Base-by-base conservation (phyloP, 176 grass and related monocot species). In the Hsuehochloa calcarea region DNA sequence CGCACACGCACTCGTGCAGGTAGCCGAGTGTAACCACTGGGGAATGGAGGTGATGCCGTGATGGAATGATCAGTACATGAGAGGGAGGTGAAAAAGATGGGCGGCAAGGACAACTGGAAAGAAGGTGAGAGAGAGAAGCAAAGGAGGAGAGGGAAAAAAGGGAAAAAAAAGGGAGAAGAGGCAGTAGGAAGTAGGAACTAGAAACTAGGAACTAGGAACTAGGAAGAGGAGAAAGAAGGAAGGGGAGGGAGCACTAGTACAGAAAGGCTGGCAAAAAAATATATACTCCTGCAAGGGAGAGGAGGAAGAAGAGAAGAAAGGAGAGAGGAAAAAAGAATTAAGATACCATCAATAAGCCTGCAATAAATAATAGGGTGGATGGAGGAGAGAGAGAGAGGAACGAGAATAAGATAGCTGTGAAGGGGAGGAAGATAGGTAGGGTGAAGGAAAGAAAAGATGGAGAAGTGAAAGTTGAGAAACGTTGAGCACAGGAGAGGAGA, bases 321-420 rank as follows among this genome's bases (percentile, higher is more conserved):
- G 7, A 22, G 41, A 60, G 40, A 46, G 61, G 26, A 31, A 85
- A 87, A 95, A 91, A 88, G 66, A 95, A 83, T 91, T 76, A 82
- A 72, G 88, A 90, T 89, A 81, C 91, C 86, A 87, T 93, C 65
- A 74, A 80, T 77, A 87, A 90, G 74, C 68, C 64, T 84, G 56
- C 47, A 86, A 86, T 91, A 89, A 93, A 93, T 89, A 87, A 93
- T 90, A 85, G 60, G 65, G 65, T 55, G 52, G 78, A 82, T 79
- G 87, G 55, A 58, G 46, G 74, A 82, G 83, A 75, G 81, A 83
- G 62, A 80, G 8, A 46, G 13, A 60, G 76, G 35, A 15, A 17
- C 1, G 49, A 54, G 76, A 85, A 88, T 88, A 91, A 81, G 59
- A 78, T 74, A 83, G 83, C 78, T 89, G 78, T 84, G 89, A 87